Conservation (phyloP, 1,139 yeast genomes). For the Debaryomyces coudertii region DNA sequence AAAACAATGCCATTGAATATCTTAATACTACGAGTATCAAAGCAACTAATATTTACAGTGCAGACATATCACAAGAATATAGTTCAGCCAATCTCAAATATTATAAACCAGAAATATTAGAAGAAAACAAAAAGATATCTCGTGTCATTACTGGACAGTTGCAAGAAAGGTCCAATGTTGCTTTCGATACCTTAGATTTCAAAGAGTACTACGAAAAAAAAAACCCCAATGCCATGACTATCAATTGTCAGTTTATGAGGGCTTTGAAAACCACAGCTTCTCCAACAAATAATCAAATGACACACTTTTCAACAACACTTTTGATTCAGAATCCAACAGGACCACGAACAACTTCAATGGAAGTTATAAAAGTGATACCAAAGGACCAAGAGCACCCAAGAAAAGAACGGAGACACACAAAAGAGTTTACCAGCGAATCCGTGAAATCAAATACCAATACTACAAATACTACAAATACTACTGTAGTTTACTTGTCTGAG, state of each 20-base stretch:
- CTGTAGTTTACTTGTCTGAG: not conserved
- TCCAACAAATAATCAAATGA: slow-evolving; percentile 8
- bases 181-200: slow-evolving; percentile 11
- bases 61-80: not conserved
- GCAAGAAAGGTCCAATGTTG: not conserved
- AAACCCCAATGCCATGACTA: slow-evolving; percentile 18
- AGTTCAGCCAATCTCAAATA: not conserved
- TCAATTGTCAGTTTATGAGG: slow-evolving; percentile 14
- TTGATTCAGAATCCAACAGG: slow-evolving; percentile 3
- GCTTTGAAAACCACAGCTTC: slow-evolving; percentile 11
- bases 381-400: not conserved
- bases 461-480: not conserved
- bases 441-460: not conserved
- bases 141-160: not conserved
- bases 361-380: slow-evolving; percentile 6
- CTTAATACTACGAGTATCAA: not conserved
- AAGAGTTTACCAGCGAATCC: not conserved
- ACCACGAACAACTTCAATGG: slow-evolving; percentile 9
- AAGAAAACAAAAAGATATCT: not conserved
- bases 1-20: not conserved
- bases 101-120: not conserved
- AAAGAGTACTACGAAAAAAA: slow-evolving; percentile 13
- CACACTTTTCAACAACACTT: slow-evolving; percentile 10
- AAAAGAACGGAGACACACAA: not conserved
- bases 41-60: not conserved